Base-by-base conservation (phyloP, 805 yeast species). In the Yamadazyma kitorensis region DNA sequence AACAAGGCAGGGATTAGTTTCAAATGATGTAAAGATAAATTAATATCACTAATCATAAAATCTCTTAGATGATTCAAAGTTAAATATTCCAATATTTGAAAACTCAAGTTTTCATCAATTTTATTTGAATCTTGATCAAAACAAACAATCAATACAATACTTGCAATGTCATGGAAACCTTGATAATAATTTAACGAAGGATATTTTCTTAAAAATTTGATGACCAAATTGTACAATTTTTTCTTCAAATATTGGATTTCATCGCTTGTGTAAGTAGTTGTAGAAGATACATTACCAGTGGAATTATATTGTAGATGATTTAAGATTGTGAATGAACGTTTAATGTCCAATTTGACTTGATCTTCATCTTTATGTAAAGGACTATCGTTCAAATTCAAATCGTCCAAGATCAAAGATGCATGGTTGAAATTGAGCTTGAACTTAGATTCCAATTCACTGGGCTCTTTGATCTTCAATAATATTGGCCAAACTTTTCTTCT, bases 141-240 rank as follows among this genome's bases (percentile, higher is more conserved):
- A 44, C 78, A 76, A 1, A 82, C 74, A 12, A 82, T 52, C 4
- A 84, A 59, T 5, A 85, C 64, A 4, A 84, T 70, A 23, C 85
- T 70, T 1, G 86, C 88, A 14, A 93, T 66, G 49, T 93, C 98
- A 57, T 91, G 98, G 55, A 74, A 86, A 0, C 98, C 98, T 59
- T 91, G 98, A 55, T 88, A 91, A 57, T 91, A 91, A 39, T 76
- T 67, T 26, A 89, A 61, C 3, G 57, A 49, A 0, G 89, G 89
- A 44, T 80, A 63, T 11, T 66, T 69, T 24, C 86, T 59, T 10
- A 93, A 63, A 2, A 87, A 64, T 13, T 64, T 62, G 10, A 73
- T 56, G 3, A 86, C 71, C 10, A 81, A 42, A 4, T 54, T 54
- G 16, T 49, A 52, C 31, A 81, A 59, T 29, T 68, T 51, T 17